These are phyloP conservation scores for Rhodotorula sp. DNA, from an alignment of 1,284 basidiomycete genomes.

Conservation along the genomic window DNA sequence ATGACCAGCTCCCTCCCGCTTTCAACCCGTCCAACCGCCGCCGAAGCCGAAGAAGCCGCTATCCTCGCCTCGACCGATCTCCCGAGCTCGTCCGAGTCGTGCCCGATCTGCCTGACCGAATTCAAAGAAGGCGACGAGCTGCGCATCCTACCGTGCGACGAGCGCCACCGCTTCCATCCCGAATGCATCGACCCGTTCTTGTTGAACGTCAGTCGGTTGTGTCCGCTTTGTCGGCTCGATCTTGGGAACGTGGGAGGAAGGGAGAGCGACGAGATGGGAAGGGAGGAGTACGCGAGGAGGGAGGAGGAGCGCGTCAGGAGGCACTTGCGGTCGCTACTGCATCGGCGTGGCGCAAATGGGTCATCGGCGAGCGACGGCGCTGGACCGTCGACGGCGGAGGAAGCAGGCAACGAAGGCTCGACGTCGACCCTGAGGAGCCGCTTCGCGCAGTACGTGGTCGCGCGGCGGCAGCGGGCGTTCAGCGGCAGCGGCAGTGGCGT, in stretches of 20 bases:
- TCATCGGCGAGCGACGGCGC: not conserved
- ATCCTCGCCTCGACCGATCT: not conserved
- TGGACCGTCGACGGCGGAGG: not conserved
- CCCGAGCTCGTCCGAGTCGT: constrained; percentile 61
- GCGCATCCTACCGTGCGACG: constrained; percentile 82
- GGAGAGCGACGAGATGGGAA: not conserved
- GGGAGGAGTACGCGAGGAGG: constrained; percentile 5
- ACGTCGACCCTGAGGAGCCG: constrained; percentile 7
- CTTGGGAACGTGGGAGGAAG: constrained; percentile 10
- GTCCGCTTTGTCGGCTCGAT: constrained; percentile 72
- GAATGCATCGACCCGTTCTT: constrained; percentile 66
- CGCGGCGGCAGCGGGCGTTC: not conserved
- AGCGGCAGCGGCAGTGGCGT: not conserved
- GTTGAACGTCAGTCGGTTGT: constrained; percentile 56
- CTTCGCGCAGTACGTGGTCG: constrained; percentile 21
- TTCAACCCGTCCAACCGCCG: not conserved
- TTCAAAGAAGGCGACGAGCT: constrained; percentile 90
- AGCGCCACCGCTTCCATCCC: constrained; percentile 82
- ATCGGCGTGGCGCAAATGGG: constrained; percentile 1
- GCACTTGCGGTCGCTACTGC: constrained; percentile 23
- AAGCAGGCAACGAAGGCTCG: not conserved
- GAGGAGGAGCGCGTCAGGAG: constrained; percentile 32
- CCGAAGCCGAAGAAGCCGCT: constrained; percentile 24
- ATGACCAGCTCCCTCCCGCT: too few species aligned
- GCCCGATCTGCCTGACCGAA: constrained; percentile 89